Evolutionary conservation across 345 rosid genomes (phyloP).

Genomic region (Eucalyptus victrix): DNA sequence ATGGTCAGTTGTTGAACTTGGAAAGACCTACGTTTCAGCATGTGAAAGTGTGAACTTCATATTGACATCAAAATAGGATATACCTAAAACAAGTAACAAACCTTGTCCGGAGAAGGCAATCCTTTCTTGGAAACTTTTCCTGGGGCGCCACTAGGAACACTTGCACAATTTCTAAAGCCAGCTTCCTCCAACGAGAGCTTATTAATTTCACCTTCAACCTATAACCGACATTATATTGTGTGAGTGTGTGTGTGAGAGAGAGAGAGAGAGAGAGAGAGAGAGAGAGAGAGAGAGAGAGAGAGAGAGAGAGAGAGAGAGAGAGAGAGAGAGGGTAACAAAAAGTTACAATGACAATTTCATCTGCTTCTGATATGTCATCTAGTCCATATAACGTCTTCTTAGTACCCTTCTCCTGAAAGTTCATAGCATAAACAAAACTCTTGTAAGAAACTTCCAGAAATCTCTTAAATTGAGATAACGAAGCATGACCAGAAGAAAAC

Average conservation of each 20-base stretch:
- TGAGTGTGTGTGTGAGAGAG: no score
- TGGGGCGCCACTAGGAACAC: slow-evolving; percentile 44
- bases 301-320: not conserved
- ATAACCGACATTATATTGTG: not conserved
- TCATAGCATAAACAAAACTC: not conserved
- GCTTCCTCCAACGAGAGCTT: slow-evolving; percentile 48
- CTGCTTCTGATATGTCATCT: slow-evolving; percentile 25
- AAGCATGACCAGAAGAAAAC: not conserved
- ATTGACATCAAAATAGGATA: no score
- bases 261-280: not conserved
- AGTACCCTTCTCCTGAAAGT: slow-evolving; percentile 28
- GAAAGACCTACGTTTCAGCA: not conserved
- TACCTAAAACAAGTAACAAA: not conserved
- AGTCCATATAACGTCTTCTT: slow-evolving; percentile 27
- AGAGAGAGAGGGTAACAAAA: not conserved
- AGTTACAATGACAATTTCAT: slow-evolving; percentile 29
- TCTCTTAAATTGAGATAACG: not conserved
- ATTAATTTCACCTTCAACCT: slow-evolving; percentile 55
- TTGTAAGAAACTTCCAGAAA: not conserved
- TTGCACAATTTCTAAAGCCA: slow-evolving; percentile 29
- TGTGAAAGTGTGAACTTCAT: not conserved
- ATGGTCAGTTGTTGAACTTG: not conserved
- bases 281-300: no score
- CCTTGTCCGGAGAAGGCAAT: slow-evolving; percentile 25
- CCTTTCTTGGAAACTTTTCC: slow-evolving; percentile 14